Conservation (phyloP, 208 protist species). For the Acanthamoeba quina region DNA sequence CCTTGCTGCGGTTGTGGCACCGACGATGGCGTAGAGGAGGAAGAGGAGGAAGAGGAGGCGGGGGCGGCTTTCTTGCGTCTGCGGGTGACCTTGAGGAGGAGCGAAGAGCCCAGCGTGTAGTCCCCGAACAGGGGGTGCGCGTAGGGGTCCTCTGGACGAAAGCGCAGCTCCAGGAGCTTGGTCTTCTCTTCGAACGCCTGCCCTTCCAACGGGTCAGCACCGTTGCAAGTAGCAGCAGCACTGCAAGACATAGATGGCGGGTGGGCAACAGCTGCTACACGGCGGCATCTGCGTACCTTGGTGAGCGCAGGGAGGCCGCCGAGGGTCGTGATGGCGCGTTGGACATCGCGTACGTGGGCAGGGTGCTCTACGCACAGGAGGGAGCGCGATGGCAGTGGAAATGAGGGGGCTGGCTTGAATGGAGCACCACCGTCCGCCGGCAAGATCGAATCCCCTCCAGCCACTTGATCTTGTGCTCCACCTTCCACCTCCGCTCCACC, state of each 20-base stretch:
- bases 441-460: too few species aligned
- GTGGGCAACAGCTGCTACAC: not conserved
- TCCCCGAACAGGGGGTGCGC: slow-evolving; percentile 26
- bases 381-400: slow-evolving; percentile 11
- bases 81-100: slow-evolving; percentile 66
- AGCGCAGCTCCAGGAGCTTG: slow-evolving; percentile 64
- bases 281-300: not conserved
- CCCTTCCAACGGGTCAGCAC: not conserved
- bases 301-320: slow-evolving; percentile 31
- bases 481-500: too few species aligned
- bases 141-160: slow-evolving; percentile 66
- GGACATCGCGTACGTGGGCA: slow-evolving; percentile 10
- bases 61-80: not conserved
- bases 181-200: slow-evolving; percentile 30
- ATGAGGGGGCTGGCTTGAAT: slow-evolving; percentile 1
- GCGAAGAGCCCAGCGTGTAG: slow-evolving; percentile 48
- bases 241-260: not conserved
- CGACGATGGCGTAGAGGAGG: not conserved
- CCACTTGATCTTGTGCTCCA: not conserved
- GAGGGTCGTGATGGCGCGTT: not conserved
- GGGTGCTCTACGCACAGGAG: slow-evolving; percentile 59
- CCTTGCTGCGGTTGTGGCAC: not conserved
- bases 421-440: not conserved
- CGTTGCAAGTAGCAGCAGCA: not conserved
- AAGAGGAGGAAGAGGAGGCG: not conserved